phyloP scores from a whole-genome alignment of 2,329 filamentous ascomycete species.

The Sclerotinia trifoliorum region DNA sequence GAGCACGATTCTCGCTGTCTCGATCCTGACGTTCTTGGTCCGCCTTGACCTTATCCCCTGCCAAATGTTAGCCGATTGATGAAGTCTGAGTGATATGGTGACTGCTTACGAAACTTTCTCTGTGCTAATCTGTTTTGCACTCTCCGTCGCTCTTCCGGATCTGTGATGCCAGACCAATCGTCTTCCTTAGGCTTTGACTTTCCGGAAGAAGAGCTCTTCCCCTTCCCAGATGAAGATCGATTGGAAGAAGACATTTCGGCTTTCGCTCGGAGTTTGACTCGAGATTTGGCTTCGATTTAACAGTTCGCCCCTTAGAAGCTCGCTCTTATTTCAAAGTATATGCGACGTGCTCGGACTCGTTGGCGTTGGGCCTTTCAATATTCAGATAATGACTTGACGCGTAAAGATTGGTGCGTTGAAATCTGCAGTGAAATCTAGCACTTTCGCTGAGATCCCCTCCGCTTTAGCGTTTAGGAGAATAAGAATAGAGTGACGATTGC shows the following conservation, averaged over 20 bases:
- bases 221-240: slow-evolving; percentile 33
- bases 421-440: slow-evolving; percentile 31
- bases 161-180: slow-evolving; percentile 68
- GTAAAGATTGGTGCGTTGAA: slow-evolving; percentile 25
- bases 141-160: slow-evolving; percentile 68
- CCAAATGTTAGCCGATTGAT: slow-evolving; percentile 19
- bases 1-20: slow-evolving; percentile 60
- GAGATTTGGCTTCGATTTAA: slow-evolving; percentile 22
- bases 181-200: slow-evolving; percentile 49
- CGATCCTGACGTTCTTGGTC: slow-evolving; percentile 65
- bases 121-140: slow-evolving; percentile 77
- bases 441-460: background rate
- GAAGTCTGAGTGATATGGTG: background rate
- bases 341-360: slow-evolving; percentile 30
- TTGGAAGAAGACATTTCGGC: slow-evolving; percentile 38
- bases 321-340: slow-evolving; percentile 24
- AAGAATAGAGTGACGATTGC: background rate
- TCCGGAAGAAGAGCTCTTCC: slow-evolving; percentile 30
- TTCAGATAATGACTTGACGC: slow-evolving; percentile 25
- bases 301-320: slow-evolving; percentile 25
- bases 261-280: slow-evolving; percentile 35
- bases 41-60: slow-evolving; percentile 69
- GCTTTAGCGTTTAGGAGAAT: background rate
- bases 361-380: slow-evolving; percentile 28
- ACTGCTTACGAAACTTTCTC: slow-evolving; percentile 67